Evolutionary conservation across 140 eudicot species (phyloP).

Genomic region (Anethum foeniculum): DNA sequence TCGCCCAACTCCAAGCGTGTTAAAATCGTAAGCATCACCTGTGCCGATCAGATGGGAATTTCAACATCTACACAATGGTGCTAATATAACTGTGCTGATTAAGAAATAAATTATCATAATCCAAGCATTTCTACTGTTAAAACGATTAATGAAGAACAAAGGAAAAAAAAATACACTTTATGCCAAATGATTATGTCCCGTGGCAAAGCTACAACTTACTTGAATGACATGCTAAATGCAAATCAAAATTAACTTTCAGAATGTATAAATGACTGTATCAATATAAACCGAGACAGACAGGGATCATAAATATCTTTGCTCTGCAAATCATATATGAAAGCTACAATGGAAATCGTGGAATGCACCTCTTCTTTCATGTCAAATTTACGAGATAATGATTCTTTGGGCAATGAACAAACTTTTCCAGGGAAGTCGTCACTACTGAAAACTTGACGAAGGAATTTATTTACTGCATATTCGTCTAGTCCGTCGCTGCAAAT

Average conservation of each 20-base stretch:
- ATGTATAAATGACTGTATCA: background rate
- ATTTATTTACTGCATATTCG: slow-evolving; percentile 66
- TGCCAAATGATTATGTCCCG: background rate
- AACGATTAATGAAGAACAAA: background rate
- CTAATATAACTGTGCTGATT: slow-evolving; percentile 5
- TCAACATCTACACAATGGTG: slow-evolving; percentile 8
- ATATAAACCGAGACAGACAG: background rate
- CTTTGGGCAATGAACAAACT: slow-evolving; percentile 58
- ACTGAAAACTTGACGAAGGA: slow-evolving; percentile 58
- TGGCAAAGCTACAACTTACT: background rate
- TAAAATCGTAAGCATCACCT: slow-evolving; percentile 83
- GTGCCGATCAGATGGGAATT: slow-evolving; percentile 9
- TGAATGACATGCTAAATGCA: background rate
- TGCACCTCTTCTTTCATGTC: slow-evolving; percentile 97
- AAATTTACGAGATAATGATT: slow-evolving; percentile 74
- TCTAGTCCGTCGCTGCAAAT: slow-evolving; percentile 82
- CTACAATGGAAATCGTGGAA: background rate
- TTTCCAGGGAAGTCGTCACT: slow-evolving; percentile 33
- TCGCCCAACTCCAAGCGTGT: slow-evolving; percentile 95
- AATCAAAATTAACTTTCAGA: background rate
- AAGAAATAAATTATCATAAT: slow-evolving; percentile 4
- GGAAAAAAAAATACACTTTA: background rate
- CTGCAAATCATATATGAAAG: background rate
- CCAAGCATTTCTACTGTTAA: slow-evolving; percentile 4
- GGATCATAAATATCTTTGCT: background rate